Evolutionary conservation across 1,284 basidiomycete genomes (phyloP), one percentile per base, ranked within the genome.

Genomic region (Trametes sp.): DNA sequence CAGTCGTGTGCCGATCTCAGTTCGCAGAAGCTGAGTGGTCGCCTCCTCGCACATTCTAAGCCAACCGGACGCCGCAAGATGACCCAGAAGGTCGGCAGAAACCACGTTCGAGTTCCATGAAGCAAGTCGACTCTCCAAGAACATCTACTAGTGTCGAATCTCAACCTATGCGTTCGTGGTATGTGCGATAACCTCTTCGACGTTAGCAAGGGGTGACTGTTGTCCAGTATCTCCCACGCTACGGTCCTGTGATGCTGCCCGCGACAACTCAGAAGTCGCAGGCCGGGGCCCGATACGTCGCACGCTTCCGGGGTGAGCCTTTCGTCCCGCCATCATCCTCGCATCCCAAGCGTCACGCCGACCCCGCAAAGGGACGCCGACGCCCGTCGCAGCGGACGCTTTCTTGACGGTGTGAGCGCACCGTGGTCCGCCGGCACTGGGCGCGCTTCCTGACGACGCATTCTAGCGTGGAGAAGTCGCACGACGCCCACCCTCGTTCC

Each of bases 221-320:
- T 19, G 33, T 36, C 10, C 14, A 26, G 23, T 10, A 7, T 14
- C 41, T 64, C 58, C 36, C 58, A 64, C 62, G 62, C 41, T 45
- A 24, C 31, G 59, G 53, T 54, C 57, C n/a, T 42, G 56, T 64
- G 59, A 59, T 51, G 54, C 11, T n/a, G 29, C 29, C 23, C 33
- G 36, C 59, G 42, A 58, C 50, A 55, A 46, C 36, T 28, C 50
- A 53, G 62, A 57, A 38, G 44, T 26, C 10, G 36, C 14, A 5
- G 6, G 14, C 42, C 53, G 54, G 53, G 21, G 35, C 29, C 44
- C 48, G 35, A 2, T 21, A 42, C 11, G 24, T 19, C 13, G 42
- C 24, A 57, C 29, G 61, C n/a, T n/a, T n/a, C n/a, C n/a, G n/a
- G n/a, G n/a, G n/a, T n/a, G n/a, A n/a, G n/a, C n/a, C n/a, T n/a